Percentiles rank a stretch among this genome's conserved stretches.
Conservation (phyloP, 2,329 filamentous ascomycete genomes). For the Talaromyces marneffei region DNA sequence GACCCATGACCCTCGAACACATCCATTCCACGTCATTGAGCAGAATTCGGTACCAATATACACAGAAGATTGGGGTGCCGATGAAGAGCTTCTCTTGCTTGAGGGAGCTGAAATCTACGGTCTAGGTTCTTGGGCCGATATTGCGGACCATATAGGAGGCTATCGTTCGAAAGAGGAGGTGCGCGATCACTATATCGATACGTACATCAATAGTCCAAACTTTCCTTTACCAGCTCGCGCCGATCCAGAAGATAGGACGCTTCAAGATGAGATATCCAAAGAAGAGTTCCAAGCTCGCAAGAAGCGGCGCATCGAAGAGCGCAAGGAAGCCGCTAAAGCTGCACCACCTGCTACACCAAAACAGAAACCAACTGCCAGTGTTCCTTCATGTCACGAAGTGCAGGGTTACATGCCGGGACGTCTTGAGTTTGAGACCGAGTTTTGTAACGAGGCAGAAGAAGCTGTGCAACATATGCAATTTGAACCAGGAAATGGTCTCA, state of each 20-base stretch:
- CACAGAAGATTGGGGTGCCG: conserved; percentile 88
- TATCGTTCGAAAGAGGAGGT: conserved; percentile 94
- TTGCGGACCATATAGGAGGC: conserved; percentile 95
- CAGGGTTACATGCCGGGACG: conserved; percentile 98
- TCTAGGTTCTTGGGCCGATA: conserved; percentile 93
- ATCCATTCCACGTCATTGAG: conserved; percentile 90
- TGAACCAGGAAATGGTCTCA: conserved; percentile 88
- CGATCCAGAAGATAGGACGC: conserved; percentile 70
- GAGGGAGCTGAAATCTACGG: conserved; percentile 97
- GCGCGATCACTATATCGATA: conserved; percentile 83
- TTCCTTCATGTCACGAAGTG: conserved; percentile 94
- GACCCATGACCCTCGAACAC: conserved; percentile 77
- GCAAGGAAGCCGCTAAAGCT: conserved; percentile 79
- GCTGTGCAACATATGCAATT: conserved; percentile 98
- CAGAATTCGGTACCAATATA: conserved; percentile 98
- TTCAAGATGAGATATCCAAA: conserved; percentile 74
- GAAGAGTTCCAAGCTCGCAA: conserved; percentile 92
- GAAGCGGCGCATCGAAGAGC: conserved; percentile 86
- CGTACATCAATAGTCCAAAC: conserved; percentile 72
- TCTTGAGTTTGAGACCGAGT: conserved; percentile 94
- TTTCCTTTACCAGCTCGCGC: conserved; percentile 87
- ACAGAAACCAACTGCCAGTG: conserved; percentile 91
- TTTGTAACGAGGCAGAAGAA: conserved; percentile 96
- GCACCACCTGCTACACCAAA: conserved; percentile 80
- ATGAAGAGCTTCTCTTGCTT: conserved; percentile 87